These are phyloP conservation scores for Trichoderma lentiforme DNA, from an alignment of 2,329 filamentous ascomycete genomes.

Conservation along the genomic window DNA sequence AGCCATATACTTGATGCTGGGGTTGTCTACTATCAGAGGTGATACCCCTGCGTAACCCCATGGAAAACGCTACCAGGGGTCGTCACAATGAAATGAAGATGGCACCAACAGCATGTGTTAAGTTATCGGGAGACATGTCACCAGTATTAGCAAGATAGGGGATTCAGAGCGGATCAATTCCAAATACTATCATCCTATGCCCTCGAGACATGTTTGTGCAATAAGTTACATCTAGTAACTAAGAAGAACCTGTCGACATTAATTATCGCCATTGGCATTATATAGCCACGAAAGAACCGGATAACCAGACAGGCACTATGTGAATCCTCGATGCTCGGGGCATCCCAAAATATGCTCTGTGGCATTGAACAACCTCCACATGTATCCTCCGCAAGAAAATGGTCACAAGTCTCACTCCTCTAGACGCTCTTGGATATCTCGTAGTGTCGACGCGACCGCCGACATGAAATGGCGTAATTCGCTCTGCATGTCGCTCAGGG, in stretches of 20 bases:
- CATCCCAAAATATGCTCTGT: neutral
- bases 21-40: neutral
- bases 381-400: neutral
- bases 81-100: neutral
- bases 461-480: neutral
- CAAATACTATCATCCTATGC: neutral
- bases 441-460: neutral
- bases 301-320: neutral
- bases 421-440: neutral
- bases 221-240: neutral
- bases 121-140: neutral
- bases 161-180: neutral
- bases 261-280: neutral
- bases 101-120: neutral
- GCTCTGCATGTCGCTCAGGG: neutral
- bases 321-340: too few relatives aligned
- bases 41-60: neutral
- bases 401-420: neutral
- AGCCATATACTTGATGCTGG: neutral
- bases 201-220: neutral
- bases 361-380: too few relatives aligned
- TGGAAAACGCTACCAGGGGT: neutral
- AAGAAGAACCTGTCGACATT: neutral
- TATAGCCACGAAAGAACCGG: too few relatives aligned
- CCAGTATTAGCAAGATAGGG: neutral